These are phyloP conservation scores for Erysimum cheiranthoides DNA, from an alignment of 345 rosid genomes.

Conservation along the genomic window DNA sequence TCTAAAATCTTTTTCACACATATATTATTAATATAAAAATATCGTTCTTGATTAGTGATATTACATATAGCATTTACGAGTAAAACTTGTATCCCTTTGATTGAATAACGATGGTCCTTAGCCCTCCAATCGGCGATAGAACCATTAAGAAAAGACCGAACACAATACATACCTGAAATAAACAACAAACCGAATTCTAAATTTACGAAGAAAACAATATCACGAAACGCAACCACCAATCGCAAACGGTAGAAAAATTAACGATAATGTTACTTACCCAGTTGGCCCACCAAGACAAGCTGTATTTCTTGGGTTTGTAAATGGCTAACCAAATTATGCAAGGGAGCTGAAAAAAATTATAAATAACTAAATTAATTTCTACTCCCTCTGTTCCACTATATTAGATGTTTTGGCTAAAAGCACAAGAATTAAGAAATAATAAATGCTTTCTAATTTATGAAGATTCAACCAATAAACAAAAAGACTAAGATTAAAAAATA, in stretches of 20 bases:
- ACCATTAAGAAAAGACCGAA: constrained; percentile 65
- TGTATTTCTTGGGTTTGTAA: constrained; percentile 67
- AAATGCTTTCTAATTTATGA: too few relatives aligned
- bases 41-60: constrained; percentile 18
- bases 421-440: too few relatives aligned
- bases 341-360: constrained; percentile 57
- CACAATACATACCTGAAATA: constrained; percentile 71
- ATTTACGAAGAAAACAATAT: background rate
- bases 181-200: background rate
- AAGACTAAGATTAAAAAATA: too few relatives aligned
- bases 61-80: constrained; percentile 46
- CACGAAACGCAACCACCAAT: background rate
- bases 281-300: constrained; percentile 73
- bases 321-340: constrained; percentile 79
- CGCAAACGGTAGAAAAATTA: background rate
- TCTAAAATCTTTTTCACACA: constrained; percentile 20
- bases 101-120: constrained; percentile 63
- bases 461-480: too few relatives aligned
- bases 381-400: too few relatives aligned
- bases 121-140: constrained; percentile 80
- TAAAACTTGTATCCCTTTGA: constrained; percentile 71
- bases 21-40: background rate
- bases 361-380: background rate
- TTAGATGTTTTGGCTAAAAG: too few relatives aligned
- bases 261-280: constrained; percentile 56